Conservation (phyloP, 1,284 basidiomycete genomes). For the Boletus sp. region DNA sequence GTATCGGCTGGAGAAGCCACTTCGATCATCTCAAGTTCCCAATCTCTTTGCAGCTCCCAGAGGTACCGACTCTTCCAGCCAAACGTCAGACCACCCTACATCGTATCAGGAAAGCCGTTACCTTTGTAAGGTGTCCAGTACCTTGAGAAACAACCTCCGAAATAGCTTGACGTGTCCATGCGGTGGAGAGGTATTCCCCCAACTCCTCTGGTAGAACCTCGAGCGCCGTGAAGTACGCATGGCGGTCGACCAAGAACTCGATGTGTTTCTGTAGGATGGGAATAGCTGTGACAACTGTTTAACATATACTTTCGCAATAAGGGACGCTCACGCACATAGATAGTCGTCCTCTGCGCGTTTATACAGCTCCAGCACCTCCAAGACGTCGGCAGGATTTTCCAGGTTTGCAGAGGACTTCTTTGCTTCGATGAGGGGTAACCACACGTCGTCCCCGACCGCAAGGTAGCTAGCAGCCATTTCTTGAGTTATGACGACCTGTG, state of each 20-base stretch:
- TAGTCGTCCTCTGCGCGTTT: constrained; percentile 74
- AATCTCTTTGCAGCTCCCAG: constrained; percentile 72
- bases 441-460: constrained; percentile 63
- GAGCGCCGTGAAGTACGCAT: constrained; percentile 45
- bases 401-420: constrained; percentile 48
- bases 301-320: constrained; percentile 7
- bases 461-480: constrained; percentile 63
- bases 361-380: constrained; percentile 62
- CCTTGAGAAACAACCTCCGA: constrained; percentile 56
- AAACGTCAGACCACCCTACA: constrained; percentile 16
- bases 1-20: constrained; percentile 41
- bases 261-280: constrained; percentile 67
- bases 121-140: constrained; percentile 57
- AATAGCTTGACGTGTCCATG: constrained; percentile 59
- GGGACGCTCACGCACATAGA: constrained; percentile 56
- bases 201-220: constrained; percentile 45
- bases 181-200: constrained; percentile 49
- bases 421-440: constrained; percentile 58
- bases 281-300: constrained; percentile 50
- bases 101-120: constrained; percentile 24
- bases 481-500: constrained; percentile 54
- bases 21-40: constrained; percentile 67
- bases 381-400: constrained; percentile 46
- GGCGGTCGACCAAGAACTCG: constrained; percentile 58
- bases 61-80: constrained; percentile 57